Evolutionary conservation across 371 early-diverging fungal species (phyloP).

Genomic region (Dichotomocladium elegans): DNA sequence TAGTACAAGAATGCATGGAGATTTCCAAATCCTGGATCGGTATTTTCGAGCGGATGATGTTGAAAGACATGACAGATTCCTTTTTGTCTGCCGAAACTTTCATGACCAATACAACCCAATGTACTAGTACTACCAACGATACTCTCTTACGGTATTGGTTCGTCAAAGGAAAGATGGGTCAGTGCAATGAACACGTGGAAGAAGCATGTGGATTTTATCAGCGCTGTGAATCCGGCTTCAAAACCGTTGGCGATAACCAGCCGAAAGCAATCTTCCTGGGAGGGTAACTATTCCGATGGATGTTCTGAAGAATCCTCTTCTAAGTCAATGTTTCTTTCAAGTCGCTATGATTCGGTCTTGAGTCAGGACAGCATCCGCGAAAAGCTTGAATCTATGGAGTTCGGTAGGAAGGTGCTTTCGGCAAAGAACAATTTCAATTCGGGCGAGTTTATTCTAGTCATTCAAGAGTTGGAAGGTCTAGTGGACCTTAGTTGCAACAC

Average conservation of each 20-base stretch:
- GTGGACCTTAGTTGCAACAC: slow-evolving; percentile 5
- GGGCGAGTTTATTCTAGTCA: slow-evolving; percentile 40
- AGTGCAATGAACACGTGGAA: slow-evolving; percentile 42
- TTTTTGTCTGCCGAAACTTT: neutral
- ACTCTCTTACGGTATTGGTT: slow-evolving; percentile 27
- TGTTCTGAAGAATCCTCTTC: no score
- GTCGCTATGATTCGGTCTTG: slow-evolving; percentile 42
- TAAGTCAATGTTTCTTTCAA: slow-evolving; percentile 6
- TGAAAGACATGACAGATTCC: neutral
- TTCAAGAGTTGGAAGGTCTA: slow-evolving; percentile 31
- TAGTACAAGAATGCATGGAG: slow-evolving; percentile 4
- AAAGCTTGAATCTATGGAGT: slow-evolving; percentile 23
- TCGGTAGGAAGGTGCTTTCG: slow-evolving; percentile 26
- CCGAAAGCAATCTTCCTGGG: slow-evolving; percentile 9
- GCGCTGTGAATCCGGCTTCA: no score
- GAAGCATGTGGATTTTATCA: slow-evolving; percentile 40
- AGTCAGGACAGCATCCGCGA: slow-evolving; percentile 18
- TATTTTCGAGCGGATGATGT: slow-evolving; percentile 12
- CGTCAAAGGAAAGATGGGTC: slow-evolving; percentile 41
- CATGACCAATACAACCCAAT: neutral
- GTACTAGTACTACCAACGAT: neutral
- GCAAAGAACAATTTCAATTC: slow-evolving; percentile 37
- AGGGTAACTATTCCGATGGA: no score
- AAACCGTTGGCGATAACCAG: neutral
- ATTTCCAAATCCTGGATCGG: slow-evolving; percentile 11